phyloP scores from a whole-genome alignment of 805 yeast genomes.

The Kodamaea laetipori region DNA sequence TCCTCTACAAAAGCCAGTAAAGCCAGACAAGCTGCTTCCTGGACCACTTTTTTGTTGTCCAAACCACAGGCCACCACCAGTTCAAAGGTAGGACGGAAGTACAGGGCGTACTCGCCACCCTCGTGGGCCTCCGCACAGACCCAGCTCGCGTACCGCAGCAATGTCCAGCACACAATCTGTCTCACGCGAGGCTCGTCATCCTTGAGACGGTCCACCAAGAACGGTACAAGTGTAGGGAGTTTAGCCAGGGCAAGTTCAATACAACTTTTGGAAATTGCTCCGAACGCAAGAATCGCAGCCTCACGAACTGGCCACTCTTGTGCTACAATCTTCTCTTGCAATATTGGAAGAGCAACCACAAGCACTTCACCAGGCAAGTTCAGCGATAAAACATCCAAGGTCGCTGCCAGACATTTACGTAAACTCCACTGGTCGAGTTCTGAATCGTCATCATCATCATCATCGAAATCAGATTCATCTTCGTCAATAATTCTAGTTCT shows the following conservation, averaged over 20 bases:
- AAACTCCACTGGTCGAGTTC: conserved; percentile 83
- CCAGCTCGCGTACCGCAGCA: conserved; percentile 84
- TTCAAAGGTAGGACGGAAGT: conserved; percentile 75
- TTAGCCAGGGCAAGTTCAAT: conserved; percentile 67
- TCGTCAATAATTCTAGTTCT: conserved; percentile 25
- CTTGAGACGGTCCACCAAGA: conserved; percentile 72
- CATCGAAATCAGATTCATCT: conserved; percentile 60
- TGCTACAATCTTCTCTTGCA: conserved; percentile 69
- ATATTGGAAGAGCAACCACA: conserved; percentile 66
- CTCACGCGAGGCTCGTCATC: conserved; percentile 84
- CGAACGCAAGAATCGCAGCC: conserved; percentile 90
- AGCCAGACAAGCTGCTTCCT: conserved; percentile 89
- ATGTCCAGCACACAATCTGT: conserved; percentile 94
- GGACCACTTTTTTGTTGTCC: conserved; percentile 90
- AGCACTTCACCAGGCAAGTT: conserved; percentile 69
- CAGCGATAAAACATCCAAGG: conserved; percentile 78
- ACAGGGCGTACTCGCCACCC: conserved; percentile 63
- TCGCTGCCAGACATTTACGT: conserved; percentile 92
- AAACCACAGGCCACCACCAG: conserved; percentile 73
- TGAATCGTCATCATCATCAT: conserved; percentile 67
- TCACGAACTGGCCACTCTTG: conserved; percentile 88
- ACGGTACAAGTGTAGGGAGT: conserved; percentile 81
- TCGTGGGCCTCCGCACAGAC: conserved; percentile 67
- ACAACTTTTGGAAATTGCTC: conserved; percentile 93
- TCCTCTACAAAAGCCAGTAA: conserved; percentile 81